These are phyloP conservation scores for Tulasnella sp. DNA, from an alignment of 768 basidiomycete species.

Conservation along the genomic window DNA sequence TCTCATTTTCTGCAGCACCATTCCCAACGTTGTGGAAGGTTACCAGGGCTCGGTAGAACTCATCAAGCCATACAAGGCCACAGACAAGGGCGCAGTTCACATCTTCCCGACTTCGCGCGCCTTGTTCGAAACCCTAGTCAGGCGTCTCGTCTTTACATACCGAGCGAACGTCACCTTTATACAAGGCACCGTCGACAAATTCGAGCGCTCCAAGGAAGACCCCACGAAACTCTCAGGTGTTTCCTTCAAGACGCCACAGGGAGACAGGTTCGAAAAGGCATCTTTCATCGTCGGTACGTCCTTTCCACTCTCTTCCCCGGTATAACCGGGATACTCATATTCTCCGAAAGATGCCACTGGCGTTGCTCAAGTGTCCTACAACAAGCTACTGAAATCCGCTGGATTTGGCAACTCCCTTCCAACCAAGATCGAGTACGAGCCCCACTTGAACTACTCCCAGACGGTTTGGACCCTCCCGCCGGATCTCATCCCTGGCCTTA, in stretches of 20 bases:
- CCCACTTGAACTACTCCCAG: conserved; percentile 17
- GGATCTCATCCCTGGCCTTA: not conserved
- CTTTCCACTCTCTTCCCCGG: too few relatives aligned
- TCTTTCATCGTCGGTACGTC: conserved; percentile 24
- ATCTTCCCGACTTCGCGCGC: conserved; percentile 23
- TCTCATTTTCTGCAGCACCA: not conserved
- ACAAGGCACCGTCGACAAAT: conserved; percentile 26
- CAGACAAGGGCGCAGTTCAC: conserved; percentile 9
- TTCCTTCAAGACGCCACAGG: conserved; percentile 19
- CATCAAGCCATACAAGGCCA: not conserved
- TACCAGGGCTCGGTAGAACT: not conserved
- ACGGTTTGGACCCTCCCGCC: not conserved
- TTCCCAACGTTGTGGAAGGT: conserved; percentile 9
- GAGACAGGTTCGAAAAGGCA: conserved; percentile 17
- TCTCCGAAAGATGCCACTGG: conserved; percentile 28
- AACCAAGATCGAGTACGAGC: conserved; percentile 24
- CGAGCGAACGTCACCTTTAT: conserved; percentile 23
- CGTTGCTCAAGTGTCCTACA: conserved; percentile 21
- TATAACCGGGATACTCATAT: not conserved
- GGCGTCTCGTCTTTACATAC: conserved; percentile 24
- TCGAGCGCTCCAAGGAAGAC: conserved; percentile 19
- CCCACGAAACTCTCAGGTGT: not conserved
- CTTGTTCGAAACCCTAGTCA: conserved; percentile 27
- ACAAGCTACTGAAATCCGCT: conserved; percentile 24
- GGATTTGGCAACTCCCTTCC: conserved; percentile 19